Evolutionary conservation across 805 yeast species (phyloP), one percentile per base, ranked within the genome.

Genomic region (Ogataea naganishii): DNA sequence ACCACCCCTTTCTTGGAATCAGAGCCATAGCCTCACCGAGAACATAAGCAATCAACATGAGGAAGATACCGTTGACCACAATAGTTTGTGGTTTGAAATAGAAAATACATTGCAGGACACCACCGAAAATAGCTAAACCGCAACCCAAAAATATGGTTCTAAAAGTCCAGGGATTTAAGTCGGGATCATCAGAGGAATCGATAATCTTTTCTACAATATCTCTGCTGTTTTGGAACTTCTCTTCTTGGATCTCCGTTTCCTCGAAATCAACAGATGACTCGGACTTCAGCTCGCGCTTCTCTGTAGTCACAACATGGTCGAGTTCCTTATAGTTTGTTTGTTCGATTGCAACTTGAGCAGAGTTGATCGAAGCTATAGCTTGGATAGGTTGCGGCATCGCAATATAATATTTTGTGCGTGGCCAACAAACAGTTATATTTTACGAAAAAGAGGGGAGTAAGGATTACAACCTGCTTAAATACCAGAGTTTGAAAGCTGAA

Each of bases 151-250:
- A 35, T 7, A 47, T 38, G n/a, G 57, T 38, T 43, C 70, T 47
- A 30, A 59, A 30, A 4, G 68, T 62, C 51, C 65, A 64, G 20
- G 51, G 48, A 8, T 44, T 43, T 27, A 52, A 34, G 5, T 44
- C 40, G 10, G 64, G 64, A 47, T 60, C 60, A 39, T 59, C 68
- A 24, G 43, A 51, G 11, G 52, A 45, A 23, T 46, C 53, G 18
- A 45, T 38, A 34, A 43, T 38, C 27, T 41, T 41, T 23, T 39
- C 43, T 25, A 45, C 43, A 23, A 45, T 44, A 28, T 43, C 47
- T 34, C 32, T 35, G 19, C 31, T 24, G 9, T 28, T 20, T 29
- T 33, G 30, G 22, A 39, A 29, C 7, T 26, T 32, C 3, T 20
- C 26, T 28, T 28, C 31, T 7, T 20, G 25, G 9, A 27, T 6